Conservation (phyloP, 1,284 basidiomycete genomes). For the Phellopilus nigrolimitatus region DNA sequence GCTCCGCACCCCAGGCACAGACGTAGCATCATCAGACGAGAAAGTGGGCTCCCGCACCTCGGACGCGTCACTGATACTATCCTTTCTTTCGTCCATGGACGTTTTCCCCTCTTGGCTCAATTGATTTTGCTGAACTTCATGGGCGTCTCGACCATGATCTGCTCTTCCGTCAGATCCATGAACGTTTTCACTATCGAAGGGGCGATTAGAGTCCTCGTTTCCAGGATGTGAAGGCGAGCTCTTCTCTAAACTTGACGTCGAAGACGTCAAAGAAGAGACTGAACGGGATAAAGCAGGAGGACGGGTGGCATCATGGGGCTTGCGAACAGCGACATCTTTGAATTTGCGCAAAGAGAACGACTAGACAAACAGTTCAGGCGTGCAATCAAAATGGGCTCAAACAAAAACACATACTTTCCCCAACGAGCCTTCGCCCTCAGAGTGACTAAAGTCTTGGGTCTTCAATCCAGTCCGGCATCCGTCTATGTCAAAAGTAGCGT, state of each 20-base stretch:
- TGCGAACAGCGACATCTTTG: constrained; percentile 9
- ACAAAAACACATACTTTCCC: constrained; percentile 44
- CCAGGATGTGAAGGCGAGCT: not conserved
- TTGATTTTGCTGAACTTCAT: not conserved
- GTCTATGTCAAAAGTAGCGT: constrained; percentile 39
- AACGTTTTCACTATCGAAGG: not conserved
- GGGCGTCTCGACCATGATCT: not conserved
- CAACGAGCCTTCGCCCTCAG: constrained; percentile 59
- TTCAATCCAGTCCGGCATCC: constrained; percentile 32
- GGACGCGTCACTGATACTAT: not conserved
- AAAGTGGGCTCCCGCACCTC: constrained; percentile 53
- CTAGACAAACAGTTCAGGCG: not conserved
- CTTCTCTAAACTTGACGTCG: not conserved
- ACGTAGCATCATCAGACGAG: constrained; percentile 45
- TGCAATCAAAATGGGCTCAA: too few species aligned
- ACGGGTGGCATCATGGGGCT: not conserved
- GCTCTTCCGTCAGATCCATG: not conserved
- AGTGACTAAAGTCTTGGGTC: constrained; percentile 33
- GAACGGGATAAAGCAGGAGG: not conserved
- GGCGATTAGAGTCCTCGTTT: not conserved
- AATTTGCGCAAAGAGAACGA: not conserved
- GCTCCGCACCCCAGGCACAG: constrained; percentile 21
- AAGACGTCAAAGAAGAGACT: not conserved
- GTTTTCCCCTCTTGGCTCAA: not conserved
- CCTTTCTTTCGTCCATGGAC: not conserved